phyloP scores from a whole-genome alignment of 345 rosid genomes.

The Sapria himalayana region DNA sequence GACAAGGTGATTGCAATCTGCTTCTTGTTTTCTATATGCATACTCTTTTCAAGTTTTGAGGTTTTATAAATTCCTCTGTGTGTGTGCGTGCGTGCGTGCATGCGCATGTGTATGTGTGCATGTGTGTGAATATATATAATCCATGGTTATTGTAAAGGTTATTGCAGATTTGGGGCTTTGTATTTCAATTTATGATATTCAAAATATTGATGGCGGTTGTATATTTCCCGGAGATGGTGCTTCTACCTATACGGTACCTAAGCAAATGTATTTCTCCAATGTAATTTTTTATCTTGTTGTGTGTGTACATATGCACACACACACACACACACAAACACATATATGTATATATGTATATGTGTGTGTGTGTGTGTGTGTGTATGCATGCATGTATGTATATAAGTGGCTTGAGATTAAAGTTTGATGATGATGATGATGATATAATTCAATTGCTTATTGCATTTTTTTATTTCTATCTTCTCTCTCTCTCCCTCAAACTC shows the following conservation, averaged over 20 bases:
- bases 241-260: constrained; percentile 53
- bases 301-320: no score
- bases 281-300: background rate
- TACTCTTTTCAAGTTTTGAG: background rate
- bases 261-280: no score
- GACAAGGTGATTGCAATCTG: constrained; percentile 38
- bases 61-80: background rate
- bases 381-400: no score
- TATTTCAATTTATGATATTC: constrained; percentile 48
- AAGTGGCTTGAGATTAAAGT: no score
- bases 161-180: constrained; percentile 57
- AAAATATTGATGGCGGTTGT: constrained; percentile 42
- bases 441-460: no score
- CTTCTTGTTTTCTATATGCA: background rate
- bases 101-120: background rate
- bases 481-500: no score
- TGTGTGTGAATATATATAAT: constrained; percentile 2
- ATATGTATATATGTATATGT: no score
- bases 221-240: constrained; percentile 73
- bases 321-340: no score
- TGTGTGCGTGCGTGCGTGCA: background rate
- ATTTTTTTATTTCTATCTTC: no score
- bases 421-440: no score
- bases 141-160: constrained; percentile 26
- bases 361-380: no score